Percentiles rank a stretch among this genome's conserved stretches.
phyloP scores from a whole-genome alignment of 305 asterid species.

The Plantago coronopus region DNA sequence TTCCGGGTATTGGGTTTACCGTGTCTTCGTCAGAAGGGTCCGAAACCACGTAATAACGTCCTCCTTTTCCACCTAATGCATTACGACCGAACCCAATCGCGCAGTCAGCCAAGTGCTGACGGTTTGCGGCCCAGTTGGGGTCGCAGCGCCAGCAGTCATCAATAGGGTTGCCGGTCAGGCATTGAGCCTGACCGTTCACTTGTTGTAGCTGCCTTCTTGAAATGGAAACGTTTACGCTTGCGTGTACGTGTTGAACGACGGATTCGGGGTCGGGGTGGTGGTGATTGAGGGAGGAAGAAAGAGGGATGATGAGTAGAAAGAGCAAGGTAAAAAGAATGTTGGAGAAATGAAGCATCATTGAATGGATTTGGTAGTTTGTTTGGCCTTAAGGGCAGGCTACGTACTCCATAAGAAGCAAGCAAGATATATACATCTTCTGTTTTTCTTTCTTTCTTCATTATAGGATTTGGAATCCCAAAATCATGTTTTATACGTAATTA shows the following conservation, averaged over 20 bases:
- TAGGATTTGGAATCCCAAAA: too few species aligned
- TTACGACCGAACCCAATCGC: constrained; percentile 48
- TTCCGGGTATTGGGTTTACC: constrained; percentile 65
- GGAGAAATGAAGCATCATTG: too few species aligned
- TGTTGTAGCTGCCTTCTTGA: constrained; percentile 37
- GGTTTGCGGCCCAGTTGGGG: constrained; percentile 44
- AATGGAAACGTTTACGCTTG: constrained; percentile 58
- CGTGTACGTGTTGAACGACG: constrained; percentile 21
- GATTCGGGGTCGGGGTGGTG: constrained; percentile 11
- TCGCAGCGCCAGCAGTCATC: constrained; percentile 75
- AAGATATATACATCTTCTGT: too few species aligned
- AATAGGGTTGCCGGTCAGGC: constrained; percentile 57
- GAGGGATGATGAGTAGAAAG: not conserved
- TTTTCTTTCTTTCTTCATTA: too few species aligned
- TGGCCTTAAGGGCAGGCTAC: too few species aligned
- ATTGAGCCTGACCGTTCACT: constrained; percentile 31
- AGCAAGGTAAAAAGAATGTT: not conserved
- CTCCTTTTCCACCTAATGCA: constrained; percentile 77
- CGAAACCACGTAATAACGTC: constrained; percentile 54
- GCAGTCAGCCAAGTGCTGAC: constrained; percentile 54
- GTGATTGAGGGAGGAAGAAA: constrained; percentile 1
- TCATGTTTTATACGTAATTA: too few species aligned
- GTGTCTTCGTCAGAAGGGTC: constrained; percentile 74
- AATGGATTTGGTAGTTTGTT: too few species aligned
- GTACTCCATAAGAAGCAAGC: too few species aligned